Base-by-base conservation (phyloP, 345 rosid species). In the Citrus sp. region DNA sequence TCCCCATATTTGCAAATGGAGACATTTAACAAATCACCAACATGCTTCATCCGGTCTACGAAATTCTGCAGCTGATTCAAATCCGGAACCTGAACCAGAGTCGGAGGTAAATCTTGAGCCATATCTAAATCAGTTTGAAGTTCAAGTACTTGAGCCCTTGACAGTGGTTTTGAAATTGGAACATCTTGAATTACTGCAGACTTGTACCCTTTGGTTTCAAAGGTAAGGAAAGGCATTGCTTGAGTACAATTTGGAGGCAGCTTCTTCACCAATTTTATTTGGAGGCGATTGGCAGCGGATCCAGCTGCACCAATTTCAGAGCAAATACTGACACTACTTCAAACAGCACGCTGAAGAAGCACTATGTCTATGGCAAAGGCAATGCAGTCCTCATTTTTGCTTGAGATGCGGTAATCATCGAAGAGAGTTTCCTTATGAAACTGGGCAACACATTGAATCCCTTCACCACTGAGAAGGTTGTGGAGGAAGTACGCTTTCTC, bases 151-250 rank as follows among this genome's bases (percentile, higher is more conserved):
- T 90, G 90, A 75, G 89, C 90, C 80, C 94, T 84, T 28, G 99
- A 92, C 12, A 94, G 73, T 4, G 99, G 98, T 84, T 92, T 94
- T 0, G 97, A 91, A 70, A 96, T 91, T 0, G 97, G 99, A 21
- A 95, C 94, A 76, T 95, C 99, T 77, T 95, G 99, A 40, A 95
- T 89, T 40, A 95, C 99, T 0, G 99, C 97, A 35, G 98, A 92
- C 75, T 89, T 96, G 67, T 94, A 90, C 19, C 98, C 98, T 40
- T 96, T 94, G 12, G 97, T 96, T 81, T 96, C 99, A 70, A 94
- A 96, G 0, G 98, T 90, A 30, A 95, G 95, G 73, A 90, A 93
- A 1, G 34, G 34, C 95, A 91, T 90, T n/a, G 99, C 91, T 51
- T 87, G 98, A 56, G 99, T 90, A 76, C 90, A 89, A 61, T 88